A percentile compares a stretch with the other conserved stretches of the same genome.
Conservation (phyloP, 2,329 filamentous ascomycete genomes). For the Colletotrichum falcatum region DNA sequence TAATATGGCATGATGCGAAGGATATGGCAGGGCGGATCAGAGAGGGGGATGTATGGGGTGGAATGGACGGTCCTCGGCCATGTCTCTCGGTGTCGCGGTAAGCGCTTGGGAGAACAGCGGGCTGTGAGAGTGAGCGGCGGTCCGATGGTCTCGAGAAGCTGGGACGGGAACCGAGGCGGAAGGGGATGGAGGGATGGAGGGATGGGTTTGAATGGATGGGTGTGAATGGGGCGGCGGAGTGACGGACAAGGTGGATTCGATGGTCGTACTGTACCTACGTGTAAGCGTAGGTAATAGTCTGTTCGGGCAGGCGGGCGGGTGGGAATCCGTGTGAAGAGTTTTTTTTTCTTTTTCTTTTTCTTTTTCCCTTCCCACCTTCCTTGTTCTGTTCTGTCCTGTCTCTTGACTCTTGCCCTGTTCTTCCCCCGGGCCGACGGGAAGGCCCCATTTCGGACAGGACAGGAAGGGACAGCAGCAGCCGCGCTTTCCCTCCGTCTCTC, state of each 20-base stretch:
- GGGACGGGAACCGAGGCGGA: neutral
- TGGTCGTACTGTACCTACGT: neutral
- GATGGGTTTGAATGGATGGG: neutral
- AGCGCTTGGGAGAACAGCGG: neutral
- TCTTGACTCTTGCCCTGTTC: neutral
- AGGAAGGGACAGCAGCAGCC: neutral
- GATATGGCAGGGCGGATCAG: slow-evolving; percentile 1
- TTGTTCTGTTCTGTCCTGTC: too few relatives aligned
- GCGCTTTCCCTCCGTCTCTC: neutral
- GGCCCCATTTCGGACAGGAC: neutral
- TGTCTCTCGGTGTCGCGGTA: neutral
- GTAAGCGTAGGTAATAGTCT: neutral
- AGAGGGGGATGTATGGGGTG: slow-evolving; percentile 6
- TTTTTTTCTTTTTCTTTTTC: too few relatives aligned
- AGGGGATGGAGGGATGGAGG: too few relatives aligned
- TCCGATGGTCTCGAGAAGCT: too few relatives aligned
- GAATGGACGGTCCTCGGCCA: neutral
- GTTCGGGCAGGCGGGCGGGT: slow-evolving; percentile 7
- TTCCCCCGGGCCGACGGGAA: neutral
- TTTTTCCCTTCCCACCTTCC: slow-evolving; percentile 38
- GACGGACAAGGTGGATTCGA: neutral
- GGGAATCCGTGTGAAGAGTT: slow-evolving; percentile 37
- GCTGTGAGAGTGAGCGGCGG: neutral
- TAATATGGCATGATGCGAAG: slow-evolving; percentile 13
- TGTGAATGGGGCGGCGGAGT: slow-evolving; percentile 8